phyloP scores from a whole-genome alignment of 1,284 basidiomycete species.

The Tilletiaria anomala region DNA sequence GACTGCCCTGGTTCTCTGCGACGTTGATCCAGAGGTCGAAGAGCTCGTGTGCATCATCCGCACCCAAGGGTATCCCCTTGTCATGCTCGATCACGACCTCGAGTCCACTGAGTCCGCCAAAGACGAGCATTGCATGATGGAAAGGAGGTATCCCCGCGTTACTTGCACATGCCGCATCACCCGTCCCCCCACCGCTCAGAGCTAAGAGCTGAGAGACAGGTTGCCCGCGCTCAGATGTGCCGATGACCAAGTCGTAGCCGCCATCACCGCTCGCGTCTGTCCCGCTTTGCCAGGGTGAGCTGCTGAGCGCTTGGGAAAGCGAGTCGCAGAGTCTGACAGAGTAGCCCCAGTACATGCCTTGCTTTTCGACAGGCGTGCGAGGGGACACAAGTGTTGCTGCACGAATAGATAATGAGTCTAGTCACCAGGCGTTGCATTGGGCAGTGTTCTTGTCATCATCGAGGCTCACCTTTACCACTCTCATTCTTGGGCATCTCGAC shows the following conservation, averaged over 20 bases:
- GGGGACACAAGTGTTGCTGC: slow-evolving; percentile 21
- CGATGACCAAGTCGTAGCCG: slow-evolving; percentile 35
- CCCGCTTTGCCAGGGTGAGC: slow-evolving; percentile 5
- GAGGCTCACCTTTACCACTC: too few relatives aligned
- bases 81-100: slow-evolving; percentile 33
- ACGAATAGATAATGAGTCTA: background rate
- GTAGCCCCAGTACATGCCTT: slow-evolving; percentile 38
- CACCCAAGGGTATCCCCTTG: slow-evolving; percentile 15
- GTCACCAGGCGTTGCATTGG: too few relatives aligned
- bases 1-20: slow-evolving; percentile 28
- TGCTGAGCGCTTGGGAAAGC: slow-evolving; percentile 15
- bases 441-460: background rate
- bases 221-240: slow-evolving; percentile 33
- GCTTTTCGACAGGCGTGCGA: slow-evolving; percentile 18
- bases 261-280: background rate
- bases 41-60: slow-evolving; percentile 24
- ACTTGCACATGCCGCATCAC: background rate
- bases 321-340: slow-evolving; percentile 19
- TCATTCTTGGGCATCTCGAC: slow-evolving; percentile 23
- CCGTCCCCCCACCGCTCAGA: background rate
- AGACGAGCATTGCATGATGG: slow-evolving; percentile 26
- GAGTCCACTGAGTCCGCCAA: slow-evolving; percentile 34
- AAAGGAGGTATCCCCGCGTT: slow-evolving; percentile 3
- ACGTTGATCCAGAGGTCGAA: slow-evolving; percentile 39
- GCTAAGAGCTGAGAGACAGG: slow-evolving; percentile 10